Evolutionary conservation across 2,329 filamentous ascomycete species (phyloP), one percentile per base, ranked within the genome.

Genomic region (Calonectria crousiana): DNA sequence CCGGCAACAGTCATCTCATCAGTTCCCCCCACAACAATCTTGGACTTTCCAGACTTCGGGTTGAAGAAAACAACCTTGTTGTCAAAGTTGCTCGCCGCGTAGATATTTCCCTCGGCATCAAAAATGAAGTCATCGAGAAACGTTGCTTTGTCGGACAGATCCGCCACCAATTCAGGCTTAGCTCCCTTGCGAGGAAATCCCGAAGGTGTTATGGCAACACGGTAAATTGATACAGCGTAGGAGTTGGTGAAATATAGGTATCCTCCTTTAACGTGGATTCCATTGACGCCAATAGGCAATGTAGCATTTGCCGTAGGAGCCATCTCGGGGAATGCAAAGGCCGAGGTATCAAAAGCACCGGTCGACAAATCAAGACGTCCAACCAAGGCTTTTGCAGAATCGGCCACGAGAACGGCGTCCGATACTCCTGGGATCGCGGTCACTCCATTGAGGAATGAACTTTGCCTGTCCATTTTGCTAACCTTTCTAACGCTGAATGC

Each of bases 71-170:
- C 69, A 16, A 81, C 28, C 0, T 74, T 75, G 67, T 81, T 79
- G 20, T 79, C 78, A 34, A 76, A 69, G 58, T 81, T 81, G 23
- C 60, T 80, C 0, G 77, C 34, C 0, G 52, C 75, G 28, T 77
- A 81, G 11, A 81, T 78, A 23, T 81, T 75, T 0, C 78, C 78
- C 0, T 67, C 38, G 1, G 23, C 14, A 6, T 77, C 78, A 18
- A 81, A 75, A 3, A 52, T 58, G 30, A 81, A 81, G 67, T 81
- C 79, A 20, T 81, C 79, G 5, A 81, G 65, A 14, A 78, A 77
- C 2, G 6, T 60, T 14, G 75, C 58, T 0, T 38, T 16, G 0
- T 23, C 60, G 0, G 79, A 79, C 4, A 81, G 30, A 36, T 79
- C 34, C 6, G 72, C 67, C 16, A 81, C 66, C 26, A 80, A 68